These are phyloP conservation scores for Teratosphaeria viscida DNA, from an alignment of 2,329 filamentous ascomycete genomes.

Conservation along the genomic window DNA sequence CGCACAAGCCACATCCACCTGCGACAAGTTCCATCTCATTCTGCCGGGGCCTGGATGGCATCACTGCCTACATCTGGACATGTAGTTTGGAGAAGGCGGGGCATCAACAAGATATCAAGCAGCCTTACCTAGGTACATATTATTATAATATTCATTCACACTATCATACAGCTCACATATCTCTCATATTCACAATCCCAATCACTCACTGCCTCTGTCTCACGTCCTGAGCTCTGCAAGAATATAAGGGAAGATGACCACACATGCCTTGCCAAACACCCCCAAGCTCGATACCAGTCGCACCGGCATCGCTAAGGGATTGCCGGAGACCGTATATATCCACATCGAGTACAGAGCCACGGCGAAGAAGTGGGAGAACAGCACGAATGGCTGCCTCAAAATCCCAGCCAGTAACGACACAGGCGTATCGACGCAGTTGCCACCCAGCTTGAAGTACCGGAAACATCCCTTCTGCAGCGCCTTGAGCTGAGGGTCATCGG, in stretches of 20 bases:
- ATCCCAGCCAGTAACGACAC: constrained; percentile 73
- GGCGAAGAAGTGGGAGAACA: constrained; percentile 89
- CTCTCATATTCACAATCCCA: too few relatives aligned
- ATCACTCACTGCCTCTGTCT: neutral
- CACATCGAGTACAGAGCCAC: constrained; percentile 85
- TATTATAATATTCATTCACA: neutral
- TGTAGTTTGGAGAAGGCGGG: neutral
- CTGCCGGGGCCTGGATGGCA: neutral
- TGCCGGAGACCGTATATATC: constrained; percentile 46
- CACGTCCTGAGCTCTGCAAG: constrained; percentile 23
- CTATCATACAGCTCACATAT: neutral
- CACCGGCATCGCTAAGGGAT: constrained; percentile 28
- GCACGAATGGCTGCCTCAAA: constrained; percentile 62
- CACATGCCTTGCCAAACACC: constrained; percentile 42
- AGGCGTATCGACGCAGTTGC: constrained; percentile 65
- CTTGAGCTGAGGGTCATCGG: constrained; percentile 64
- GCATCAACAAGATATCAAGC: neutral
- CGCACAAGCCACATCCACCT: neutral
- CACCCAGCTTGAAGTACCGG: constrained; percentile 70
- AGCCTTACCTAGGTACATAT: neutral
- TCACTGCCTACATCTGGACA: too few relatives aligned
- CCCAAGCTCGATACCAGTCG: constrained; percentile 30
- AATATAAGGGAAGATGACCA: constrained; percentile 43
- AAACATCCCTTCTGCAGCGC: constrained; percentile 87
- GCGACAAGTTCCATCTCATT: too few relatives aligned